Evolutionary conservation across 192 early-diverging fungal species (phyloP), one percentile per base, ranked within the genome.

Genomic region (Mortierella alpina): DNA sequence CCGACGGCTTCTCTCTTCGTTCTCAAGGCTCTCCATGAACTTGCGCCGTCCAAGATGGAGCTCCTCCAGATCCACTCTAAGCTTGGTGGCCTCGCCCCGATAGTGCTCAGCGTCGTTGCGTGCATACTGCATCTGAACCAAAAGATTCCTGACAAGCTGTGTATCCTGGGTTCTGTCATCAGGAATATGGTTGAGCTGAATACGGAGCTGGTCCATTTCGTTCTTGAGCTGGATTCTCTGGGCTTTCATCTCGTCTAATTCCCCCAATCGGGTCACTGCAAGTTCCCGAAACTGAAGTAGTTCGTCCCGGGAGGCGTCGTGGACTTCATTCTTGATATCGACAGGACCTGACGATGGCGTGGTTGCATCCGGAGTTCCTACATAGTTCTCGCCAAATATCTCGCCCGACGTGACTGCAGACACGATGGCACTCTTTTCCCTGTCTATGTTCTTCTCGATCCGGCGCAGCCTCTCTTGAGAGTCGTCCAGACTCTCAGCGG

Each of bases 311-410:
- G 77, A 80, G 13, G 61, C 65, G 17, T 80, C 77, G 17, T 72
- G 64, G 22, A 53, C 41, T 11, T 80, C 77, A 44, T 59, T 44
- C 23, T 80, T 80, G 23, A 31, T 39, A 49, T 56, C 47, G 10
- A 57, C 41, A 18, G 58, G 65, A 4, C 66, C 70, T 63, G 51
- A 41, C 10, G 70, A 55, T 6, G 70, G 59, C 2, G 60, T 53
- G 4, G 42, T 54, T 8, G 66, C 59, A 61, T 67, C 66, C 5
- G 70, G 70, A 2, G 58, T 63, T 14, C 65, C 77, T 8, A 18
- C 52, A 23, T 72, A 72, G 18, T 80, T 72, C 65, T 72, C 77
- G 18, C 77, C 70, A 53, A 80, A 80, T 20, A 80, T 63, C 44
- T 52, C 59, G 8, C 77, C 70, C 0, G 77, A 80, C 9, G 77